These are phyloP conservation scores for Ogataea trehaloabstinens DNA, from an alignment of 805 yeast species.

Conservation along the genomic window DNA sequence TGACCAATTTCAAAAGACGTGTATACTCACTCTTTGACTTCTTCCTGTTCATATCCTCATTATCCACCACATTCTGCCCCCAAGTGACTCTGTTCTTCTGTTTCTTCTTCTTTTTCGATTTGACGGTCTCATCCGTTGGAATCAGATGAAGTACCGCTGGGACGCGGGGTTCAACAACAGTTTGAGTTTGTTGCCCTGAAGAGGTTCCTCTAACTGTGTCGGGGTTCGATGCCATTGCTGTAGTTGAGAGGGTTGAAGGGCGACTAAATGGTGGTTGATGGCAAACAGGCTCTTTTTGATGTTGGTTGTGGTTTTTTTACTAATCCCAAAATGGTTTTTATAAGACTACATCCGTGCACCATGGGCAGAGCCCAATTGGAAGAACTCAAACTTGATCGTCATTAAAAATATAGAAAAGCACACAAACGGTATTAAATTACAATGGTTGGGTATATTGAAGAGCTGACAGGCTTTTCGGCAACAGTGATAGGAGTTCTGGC, in stretches of 20 bases:
- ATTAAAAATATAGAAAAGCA: too few species aligned
- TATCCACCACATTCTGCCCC: slow-evolving; percentile 85
- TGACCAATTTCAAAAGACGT: too few species aligned
- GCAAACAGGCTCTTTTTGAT: too few species aligned
- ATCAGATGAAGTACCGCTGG: slow-evolving; percentile 20
- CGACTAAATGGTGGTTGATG: background rate
- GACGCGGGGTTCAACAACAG: slow-evolving; percentile 16
- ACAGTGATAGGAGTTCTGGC: slow-evolving; percentile 2
- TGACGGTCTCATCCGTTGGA: slow-evolving; percentile 13
- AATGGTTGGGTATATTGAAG: slow-evolving; percentile 19
- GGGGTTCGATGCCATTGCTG: background rate
- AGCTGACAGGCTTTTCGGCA: background rate
- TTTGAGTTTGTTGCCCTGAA: slow-evolving; percentile 10
- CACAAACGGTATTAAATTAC: slow-evolving; percentile 5
- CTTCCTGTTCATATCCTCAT: slow-evolving; percentile 84
- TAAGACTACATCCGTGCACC: too few species aligned
- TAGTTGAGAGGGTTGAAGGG: background rate
- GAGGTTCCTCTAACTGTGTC: background rate
- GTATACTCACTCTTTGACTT: slow-evolving; percentile 65
- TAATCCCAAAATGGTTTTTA: too few species aligned
- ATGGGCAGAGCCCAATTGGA: too few species aligned
- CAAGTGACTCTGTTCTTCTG: slow-evolving; percentile 64
- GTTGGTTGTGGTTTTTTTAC: too few species aligned
- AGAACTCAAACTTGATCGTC: too few species aligned
- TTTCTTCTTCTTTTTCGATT: slow-evolving; percentile 12